Evolutionary conservation across 164 flowering plant species (phyloP), one percentile per base, ranked within the genome.

Genomic region (Nymphaea colorata): DNA sequence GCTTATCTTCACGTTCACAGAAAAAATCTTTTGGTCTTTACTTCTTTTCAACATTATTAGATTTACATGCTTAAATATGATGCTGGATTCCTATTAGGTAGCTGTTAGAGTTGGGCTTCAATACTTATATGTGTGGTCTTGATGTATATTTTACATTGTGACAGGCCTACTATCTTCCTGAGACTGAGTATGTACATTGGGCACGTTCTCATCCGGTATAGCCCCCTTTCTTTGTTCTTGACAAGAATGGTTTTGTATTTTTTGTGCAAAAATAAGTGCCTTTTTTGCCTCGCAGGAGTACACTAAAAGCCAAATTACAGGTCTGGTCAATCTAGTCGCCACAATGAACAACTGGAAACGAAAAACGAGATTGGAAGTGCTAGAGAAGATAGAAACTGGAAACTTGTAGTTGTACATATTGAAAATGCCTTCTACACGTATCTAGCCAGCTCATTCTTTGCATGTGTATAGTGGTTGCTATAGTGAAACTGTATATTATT

Each of bases 121-220:
- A 7, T 47, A 12, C 55, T 47, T 2, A 47, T 47, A 12, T 7
- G 7, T 7, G 7, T 47, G 12, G 55, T 47, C 7, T 45, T 47
- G 12, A 47, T 47, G 12, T 47, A 47, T 12, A 6, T 47, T 47
- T 12, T 12, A 47, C 12, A 47, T 47, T 47, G 55, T 12, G 14
- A 72, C 88, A 94, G 99, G 99, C 98, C 15, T 94, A 83, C 79
- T 94, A 91, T 75, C 96, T 91, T 73, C 99, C 99, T 42, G 98
- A 94, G 80, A 94, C 99, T 2, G 98, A 94, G 72, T 91, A 77
- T 72, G 87, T 91, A 25, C 90, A 91, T 75, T 94, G 98, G 98
- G 91, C 96, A 4, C 91, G 88, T 2, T 84, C 84, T 71, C 99
- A 91, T 77, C 94, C 96, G 70, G 99, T 94, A 82, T 73, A 83